Evolutionary conservation across 2,329 filamentous ascomycete species (phyloP), one percentile per base, ranked within the genome.

Genomic region (Arachnomyces sp.): DNA sequence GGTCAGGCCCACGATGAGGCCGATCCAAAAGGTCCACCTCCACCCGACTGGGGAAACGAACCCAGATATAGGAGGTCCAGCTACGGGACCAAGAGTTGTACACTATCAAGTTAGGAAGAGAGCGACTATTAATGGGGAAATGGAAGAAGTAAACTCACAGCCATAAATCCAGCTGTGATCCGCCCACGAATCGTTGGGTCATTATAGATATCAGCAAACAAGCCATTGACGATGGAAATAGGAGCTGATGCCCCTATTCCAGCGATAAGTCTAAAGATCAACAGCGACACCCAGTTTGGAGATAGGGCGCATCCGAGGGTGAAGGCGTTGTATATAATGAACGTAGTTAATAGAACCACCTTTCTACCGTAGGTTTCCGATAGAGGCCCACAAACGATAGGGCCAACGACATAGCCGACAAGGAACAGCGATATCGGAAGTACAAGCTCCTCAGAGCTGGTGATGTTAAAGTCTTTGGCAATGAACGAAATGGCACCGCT

Each of bases 1-100:
- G 3, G 54, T 49, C 0, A 57, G 66, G 1, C 82, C 82, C 43
- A 84, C 70, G 25, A 88, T 83, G 4, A 85, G 68, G 9, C 68
- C 79, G 28, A 87, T 72, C 80, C 68, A 72, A 42, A 72, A 73
- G 0, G 62, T 60, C 66, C 68, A 71, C 28, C 67, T 56, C 70
- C 70, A 73, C 12, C 53, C 61, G 7, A 64, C 47, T 9, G 56
- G 57, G 2, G 64, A 51, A n/a, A 65, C 55, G 39, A 67, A 72
- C 2, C 69, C 69, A 1, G 67, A 68, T 6, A 72, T 57, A 6
- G 59, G 59, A 0, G 68, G 68, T 0, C 61, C 65, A n/a, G 68
- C 49, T 0, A 64, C 47, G 0, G 70, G 69, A 1, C 65, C 67
- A 9, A 61, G 55, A 0, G 60, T 60, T 2, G 65, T 68, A 2